A percentile compares a stretch with the other conserved stretches of the same genome.
Conservation (phyloP, 1,284 basidiomycete genomes). For the Apiotrichum sp. region DNA sequence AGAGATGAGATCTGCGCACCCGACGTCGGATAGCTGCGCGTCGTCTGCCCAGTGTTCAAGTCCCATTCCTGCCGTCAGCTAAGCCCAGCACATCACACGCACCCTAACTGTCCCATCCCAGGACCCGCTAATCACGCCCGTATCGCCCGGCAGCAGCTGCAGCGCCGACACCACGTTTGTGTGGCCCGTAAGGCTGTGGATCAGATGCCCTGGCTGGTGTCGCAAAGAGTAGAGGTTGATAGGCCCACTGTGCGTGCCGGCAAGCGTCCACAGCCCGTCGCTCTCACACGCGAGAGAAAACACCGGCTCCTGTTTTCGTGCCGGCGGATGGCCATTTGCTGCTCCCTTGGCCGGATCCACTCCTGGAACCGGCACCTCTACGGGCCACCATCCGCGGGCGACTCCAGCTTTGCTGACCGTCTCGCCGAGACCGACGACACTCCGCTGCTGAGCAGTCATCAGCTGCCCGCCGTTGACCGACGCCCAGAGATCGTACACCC, state of each 20-base stretch:
- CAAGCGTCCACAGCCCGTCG: slow-evolving; percentile 82
- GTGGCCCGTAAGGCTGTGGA: slow-evolving; percentile 66
- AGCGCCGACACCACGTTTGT: slow-evolving; percentile 80
- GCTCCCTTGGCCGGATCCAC: slow-evolving; percentile 25
- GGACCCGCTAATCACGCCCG: slow-evolving; percentile 78
- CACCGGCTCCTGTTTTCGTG: slow-evolving; percentile 57
- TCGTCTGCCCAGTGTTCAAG: slow-evolving; percentile 78
- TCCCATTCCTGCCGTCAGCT: slow-evolving; percentile 78
- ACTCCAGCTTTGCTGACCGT: slow-evolving; percentile 86
- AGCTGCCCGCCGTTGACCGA: slow-evolving; percentile 82
- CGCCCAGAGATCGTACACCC: slow-evolving; percentile 85
- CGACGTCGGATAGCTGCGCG: slow-evolving; percentile 73
- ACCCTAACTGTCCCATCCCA: slow-evolving; percentile 91
- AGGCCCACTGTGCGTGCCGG: slow-evolving; percentile 75
- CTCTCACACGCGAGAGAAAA: slow-evolving; percentile 82
- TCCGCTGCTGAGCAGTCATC: slow-evolving; percentile 81
- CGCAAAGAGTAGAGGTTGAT: slow-evolving; percentile 89
- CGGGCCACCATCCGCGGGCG: slow-evolving; percentile 75
- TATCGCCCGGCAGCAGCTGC: slow-evolving; percentile 71
- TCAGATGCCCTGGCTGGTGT: slow-evolving; percentile 78
- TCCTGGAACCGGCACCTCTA: slow-evolving; percentile 27
- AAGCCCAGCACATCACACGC: slow-evolving; percentile 41
- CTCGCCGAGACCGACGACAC: slow-evolving; percentile 83
- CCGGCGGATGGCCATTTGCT: background rate
- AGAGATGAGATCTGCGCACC: slow-evolving; percentile 80